phyloP scores from a whole-genome alignment of 495 filamentous ascomycete genomes.

The Neurospora sp. region DNA sequence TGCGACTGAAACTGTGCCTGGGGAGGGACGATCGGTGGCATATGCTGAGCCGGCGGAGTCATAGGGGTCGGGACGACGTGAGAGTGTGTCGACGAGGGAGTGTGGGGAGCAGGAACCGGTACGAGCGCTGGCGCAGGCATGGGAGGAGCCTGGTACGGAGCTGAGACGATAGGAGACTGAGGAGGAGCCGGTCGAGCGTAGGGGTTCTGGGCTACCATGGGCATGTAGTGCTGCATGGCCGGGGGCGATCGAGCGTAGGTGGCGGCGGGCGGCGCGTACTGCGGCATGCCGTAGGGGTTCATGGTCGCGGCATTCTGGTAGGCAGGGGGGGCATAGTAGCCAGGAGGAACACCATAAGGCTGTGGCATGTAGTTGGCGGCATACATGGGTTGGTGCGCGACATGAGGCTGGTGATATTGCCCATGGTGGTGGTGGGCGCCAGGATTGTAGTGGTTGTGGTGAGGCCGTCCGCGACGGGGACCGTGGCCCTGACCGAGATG shows the following conservation, averaged over 20 bases:
- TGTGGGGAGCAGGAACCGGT: conserved; percentile 30
- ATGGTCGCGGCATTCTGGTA: conserved; percentile 26
- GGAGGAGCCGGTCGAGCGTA: conserved; percentile 31
- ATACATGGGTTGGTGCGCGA: conserved; percentile 27
- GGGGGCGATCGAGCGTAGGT: conserved; percentile 27
- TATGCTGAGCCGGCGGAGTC: conserved; percentile 23
- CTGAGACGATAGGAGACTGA: conserved; percentile 29
- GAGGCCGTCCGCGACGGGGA: conserved; percentile 18
- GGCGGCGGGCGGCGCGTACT: conserved; percentile 25
- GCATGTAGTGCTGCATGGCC: conserved; percentile 31
- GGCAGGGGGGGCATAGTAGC: conserved; percentile 27
- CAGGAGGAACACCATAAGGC: conserved; percentile 18
- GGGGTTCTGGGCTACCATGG: conserved; percentile 27
- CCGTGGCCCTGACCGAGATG: conserved; percentile 3
- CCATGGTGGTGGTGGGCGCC: conserved; percentile 24
- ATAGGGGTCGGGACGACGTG: conserved; percentile 28
- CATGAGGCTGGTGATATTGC: conserved; percentile 21
- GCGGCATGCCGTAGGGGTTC: conserved; percentile 9
- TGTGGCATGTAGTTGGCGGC: conserved; percentile 25
- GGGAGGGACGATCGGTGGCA: not conserved
- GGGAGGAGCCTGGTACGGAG: conserved; percentile 30
- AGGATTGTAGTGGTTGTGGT: conserved; percentile 31
- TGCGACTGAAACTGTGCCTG: conserved; percentile 2
- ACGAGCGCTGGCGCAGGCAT: conserved; percentile 18
- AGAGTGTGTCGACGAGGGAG: conserved; percentile 30